A percentile compares a stretch with the other conserved stretches of the same genome.
phyloP scores from a whole-genome alignment of 192 early-diverging fungal genomes.

The Endogone sp. region DNA sequence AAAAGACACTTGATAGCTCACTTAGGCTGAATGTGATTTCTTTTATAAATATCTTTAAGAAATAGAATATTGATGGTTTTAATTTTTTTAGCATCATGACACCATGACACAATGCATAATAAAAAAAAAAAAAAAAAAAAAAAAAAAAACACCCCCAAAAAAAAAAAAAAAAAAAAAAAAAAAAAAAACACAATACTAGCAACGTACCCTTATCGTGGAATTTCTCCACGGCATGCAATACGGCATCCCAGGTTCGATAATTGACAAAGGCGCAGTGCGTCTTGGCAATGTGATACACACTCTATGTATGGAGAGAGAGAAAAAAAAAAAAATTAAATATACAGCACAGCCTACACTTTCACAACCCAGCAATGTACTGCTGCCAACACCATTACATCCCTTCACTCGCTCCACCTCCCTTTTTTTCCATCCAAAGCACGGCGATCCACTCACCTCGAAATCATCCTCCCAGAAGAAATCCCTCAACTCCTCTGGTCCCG shows the following conservation, averaged over 20 bases:
- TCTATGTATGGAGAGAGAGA: slow-evolving; percentile 21
- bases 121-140: too few relatives aligned
- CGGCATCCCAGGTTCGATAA: slow-evolving; percentile 42
- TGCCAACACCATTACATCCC: too few relatives aligned
- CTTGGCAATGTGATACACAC: slow-evolving; percentile 40
- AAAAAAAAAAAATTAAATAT: slow-evolving; percentile 2
- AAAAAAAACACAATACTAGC: neutral
- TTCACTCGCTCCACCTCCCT: too few relatives aligned
- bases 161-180: too few relatives aligned
- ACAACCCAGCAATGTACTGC: slow-evolving; percentile 19
- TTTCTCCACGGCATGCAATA: slow-evolving; percentile 32
- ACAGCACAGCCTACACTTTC: neutral
- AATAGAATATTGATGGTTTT: too few relatives aligned
- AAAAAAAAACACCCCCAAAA: too few relatives aligned
- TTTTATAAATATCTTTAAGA: too few relatives aligned
- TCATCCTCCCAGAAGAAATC: slow-evolving; percentile 42
- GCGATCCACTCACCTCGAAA: slow-evolving; percentile 33
- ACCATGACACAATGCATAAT: too few relatives aligned
- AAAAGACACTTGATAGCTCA: too few relatives aligned
- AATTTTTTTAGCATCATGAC: too few relatives aligned
- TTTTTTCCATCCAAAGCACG: too few relatives aligned
- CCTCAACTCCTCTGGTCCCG: slow-evolving; percentile 35
- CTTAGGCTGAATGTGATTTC: too few relatives aligned
- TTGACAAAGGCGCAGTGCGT: slow-evolving; percentile 49
- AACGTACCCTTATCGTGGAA: slow-evolving; percentile 34